phyloP scores from a whole-genome alignment of 768 basidiomycete species.

The Dentipellis fragilis region DNA sequence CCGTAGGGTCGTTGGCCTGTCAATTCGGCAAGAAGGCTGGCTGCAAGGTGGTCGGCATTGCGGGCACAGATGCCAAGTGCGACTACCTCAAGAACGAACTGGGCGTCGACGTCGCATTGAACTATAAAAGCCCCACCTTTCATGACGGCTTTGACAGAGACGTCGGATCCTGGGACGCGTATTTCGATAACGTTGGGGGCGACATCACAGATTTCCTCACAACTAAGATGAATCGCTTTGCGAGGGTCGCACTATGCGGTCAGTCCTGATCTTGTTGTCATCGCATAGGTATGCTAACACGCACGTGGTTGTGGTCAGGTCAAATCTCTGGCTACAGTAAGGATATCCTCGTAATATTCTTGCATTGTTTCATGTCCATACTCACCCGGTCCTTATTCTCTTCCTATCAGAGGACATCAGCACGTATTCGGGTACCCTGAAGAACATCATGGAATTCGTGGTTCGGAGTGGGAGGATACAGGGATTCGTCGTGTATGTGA shows the following conservation, averaged over 20 bases:
- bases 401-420: conserved; percentile 24
- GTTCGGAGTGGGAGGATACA: conserved; percentile 67
- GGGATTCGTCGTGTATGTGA: conserved; percentile 71
- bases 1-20: conserved; percentile 77
- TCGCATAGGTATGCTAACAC: neutral
- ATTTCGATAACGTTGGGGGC: conserved; percentile 77
- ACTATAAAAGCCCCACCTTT: conserved; percentile 80
- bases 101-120: conserved; percentile 73
- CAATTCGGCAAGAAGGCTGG: conserved; percentile 75
- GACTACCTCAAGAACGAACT: conserved; percentile 77
- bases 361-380: no score
- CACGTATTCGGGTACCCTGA: no score
- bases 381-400: conserved; percentile 50
- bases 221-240: conserved; percentile 63
- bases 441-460: conserved; percentile 42
- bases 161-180: conserved; percentile 75
- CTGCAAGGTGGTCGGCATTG: conserved; percentile 81
- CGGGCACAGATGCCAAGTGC: conserved; percentile 78
- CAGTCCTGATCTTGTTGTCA: neutral
- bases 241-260: conserved; percentile 80
- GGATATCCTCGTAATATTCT: conserved; percentile 13
- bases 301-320: conserved; percentile 32
- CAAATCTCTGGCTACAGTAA: conserved; percentile 80
- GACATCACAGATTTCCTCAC: conserved; percentile 77
- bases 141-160: conserved; percentile 55